Conservation (phyloP, 768 basidiomycete genomes). For the Russula sp. region DNA sequence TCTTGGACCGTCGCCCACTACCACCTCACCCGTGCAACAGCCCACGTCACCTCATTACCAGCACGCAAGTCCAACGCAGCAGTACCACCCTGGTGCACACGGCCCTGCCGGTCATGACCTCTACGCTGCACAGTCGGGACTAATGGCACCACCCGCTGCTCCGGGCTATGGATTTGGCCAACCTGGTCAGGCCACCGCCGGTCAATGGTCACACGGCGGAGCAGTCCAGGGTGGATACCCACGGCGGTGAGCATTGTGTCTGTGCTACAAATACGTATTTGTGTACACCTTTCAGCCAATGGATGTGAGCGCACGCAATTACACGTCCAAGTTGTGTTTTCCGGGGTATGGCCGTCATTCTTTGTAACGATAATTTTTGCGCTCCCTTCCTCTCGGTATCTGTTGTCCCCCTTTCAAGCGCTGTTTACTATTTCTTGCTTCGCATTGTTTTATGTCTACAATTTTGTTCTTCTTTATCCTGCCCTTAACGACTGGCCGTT, state of each 20-base stretch:
- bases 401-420: conserved; percentile 11
- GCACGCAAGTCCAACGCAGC: conserved; percentile 30
- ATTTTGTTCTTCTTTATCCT: not conserved
- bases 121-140: conserved; percentile 24
- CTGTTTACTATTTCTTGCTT: conserved; percentile 27
- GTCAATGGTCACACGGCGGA: conserved; percentile 30
- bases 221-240: conserved; percentile 31
- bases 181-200: conserved; percentile 22
- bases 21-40: conserved; percentile 30
- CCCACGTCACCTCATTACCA: conserved; percentile 30
- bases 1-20: conserved; percentile 29
- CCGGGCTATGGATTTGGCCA: conserved; percentile 29
- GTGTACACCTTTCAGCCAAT: conserved; percentile 12
- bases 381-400: conserved; percentile 15
- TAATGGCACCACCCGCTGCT: conserved; percentile 30
- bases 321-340: conserved; percentile 14
- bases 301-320: conserved; percentile 11
- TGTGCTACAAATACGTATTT: not conserved
- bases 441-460: conserved; percentile 25
- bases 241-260: conserved; percentile 25
- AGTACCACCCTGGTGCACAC: conserved; percentile 27
- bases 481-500: conserved; percentile 18
- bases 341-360: conserved; percentile 17
- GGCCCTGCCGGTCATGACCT: conserved; percentile 25
- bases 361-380: conserved; percentile 24